Conservation (phyloP, 345 rosid species). For the Psidium friedrichsthalianum region DNA sequence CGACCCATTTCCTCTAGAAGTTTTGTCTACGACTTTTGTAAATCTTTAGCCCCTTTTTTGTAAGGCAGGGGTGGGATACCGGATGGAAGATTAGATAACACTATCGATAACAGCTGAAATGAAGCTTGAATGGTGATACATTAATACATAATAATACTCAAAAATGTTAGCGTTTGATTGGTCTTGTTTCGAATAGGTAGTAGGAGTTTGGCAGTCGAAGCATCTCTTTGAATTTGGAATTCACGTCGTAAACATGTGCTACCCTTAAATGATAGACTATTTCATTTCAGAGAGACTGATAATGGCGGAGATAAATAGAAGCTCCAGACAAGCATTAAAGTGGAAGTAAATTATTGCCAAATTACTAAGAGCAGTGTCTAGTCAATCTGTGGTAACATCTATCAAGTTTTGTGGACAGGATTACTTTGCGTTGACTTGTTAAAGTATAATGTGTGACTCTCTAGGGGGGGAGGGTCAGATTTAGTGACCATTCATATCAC, state of each 20-base stretch:
- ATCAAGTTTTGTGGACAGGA: not conserved
- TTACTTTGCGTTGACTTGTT: not conserved
- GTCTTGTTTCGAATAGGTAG: not conserved
- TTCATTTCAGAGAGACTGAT: not conserved
- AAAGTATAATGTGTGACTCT: not conserved
- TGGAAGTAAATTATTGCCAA: not conserved
- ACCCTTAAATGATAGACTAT: not conserved
- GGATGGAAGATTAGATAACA: not conserved
- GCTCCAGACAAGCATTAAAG: not conserved
- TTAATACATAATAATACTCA: not conserved
- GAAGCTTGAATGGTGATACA: not conserved
- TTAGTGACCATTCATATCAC: not conserved
- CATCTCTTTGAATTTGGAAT: not conserved
- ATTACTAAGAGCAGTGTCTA: not conserved
- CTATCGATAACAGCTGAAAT: not conserved
- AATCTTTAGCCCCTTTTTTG: not conserved
- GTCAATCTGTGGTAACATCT: not conserved
- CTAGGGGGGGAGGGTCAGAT: not conserved
- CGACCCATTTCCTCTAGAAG: not conserved
- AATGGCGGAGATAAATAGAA: not conserved
- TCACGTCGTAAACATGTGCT: not conserved
- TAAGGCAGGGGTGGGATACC: not conserved
- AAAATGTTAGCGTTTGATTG: not conserved
- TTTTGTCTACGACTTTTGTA: not conserved
- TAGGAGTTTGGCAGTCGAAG: not conserved